Conservation (phyloP, 2,329 filamentous ascomycete species). For the Albifimbria verrucaria region DNA sequence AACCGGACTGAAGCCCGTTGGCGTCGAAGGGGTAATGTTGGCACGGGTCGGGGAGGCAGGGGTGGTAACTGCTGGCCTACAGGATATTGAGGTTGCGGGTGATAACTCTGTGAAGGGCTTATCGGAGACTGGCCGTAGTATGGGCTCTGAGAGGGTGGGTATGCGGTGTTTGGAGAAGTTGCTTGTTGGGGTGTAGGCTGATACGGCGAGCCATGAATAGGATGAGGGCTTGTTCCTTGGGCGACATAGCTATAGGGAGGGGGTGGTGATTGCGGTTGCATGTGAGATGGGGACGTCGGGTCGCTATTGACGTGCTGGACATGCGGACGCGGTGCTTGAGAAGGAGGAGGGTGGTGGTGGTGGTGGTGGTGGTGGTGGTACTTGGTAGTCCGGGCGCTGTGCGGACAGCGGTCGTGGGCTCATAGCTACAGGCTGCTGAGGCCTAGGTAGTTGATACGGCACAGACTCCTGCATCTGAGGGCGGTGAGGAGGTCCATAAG, state of each 20-base stretch:
- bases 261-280: slow-evolving; percentile 17
- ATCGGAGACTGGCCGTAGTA: slow-evolving; percentile 17
- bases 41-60: slow-evolving; percentile 22
- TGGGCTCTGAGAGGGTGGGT: slow-evolving; percentile 12
- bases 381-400: background rate
- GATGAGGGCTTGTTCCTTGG: slow-evolving; percentile 10
- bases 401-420: too few species aligned
- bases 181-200: background rate
- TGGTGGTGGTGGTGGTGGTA: slow-evolving; percentile 1
- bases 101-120: slow-evolving; percentile 5
- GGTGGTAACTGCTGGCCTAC: slow-evolving; percentile 16
- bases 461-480: too few species aligned
- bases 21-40: slow-evolving; percentile 12
- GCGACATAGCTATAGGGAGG: slow-evolving; percentile 18
- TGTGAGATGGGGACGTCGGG: slow-evolving; percentile 4
- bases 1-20: slow-evolving; percentile 16
- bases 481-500: too few species aligned
- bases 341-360: slow-evolving; percentile 10
- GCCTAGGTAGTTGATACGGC: too few species aligned
- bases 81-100: slow-evolving; percentile 9
- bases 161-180: background rate
- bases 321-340: slow-evolving; percentile 6
- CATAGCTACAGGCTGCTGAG: too few species aligned
- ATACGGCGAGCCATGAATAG: slow-evolving; percentile 7
- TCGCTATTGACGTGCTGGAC: slow-evolving; percentile 9